Conservation (phyloP, 257 asterid genomes). For the Fraxinus cuspidata region DNA sequence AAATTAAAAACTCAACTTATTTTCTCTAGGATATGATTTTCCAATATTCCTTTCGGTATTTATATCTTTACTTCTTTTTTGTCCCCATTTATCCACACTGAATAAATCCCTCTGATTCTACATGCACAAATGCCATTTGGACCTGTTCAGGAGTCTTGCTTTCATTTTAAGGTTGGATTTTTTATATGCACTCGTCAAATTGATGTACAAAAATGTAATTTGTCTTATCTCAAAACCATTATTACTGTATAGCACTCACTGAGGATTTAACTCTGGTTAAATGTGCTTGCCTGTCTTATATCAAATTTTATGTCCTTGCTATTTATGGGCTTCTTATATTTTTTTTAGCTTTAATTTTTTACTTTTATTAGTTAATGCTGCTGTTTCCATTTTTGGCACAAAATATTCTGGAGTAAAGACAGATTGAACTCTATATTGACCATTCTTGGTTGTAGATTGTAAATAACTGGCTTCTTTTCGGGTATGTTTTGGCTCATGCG, state of each 20-base stretch:
- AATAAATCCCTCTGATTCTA: neutral
- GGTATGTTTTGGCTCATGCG: neutral
- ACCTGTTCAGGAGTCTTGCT: neutral
- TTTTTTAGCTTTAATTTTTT: neutral
- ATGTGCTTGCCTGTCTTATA: neutral
- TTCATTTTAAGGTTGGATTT: slow-evolving; percentile 13
- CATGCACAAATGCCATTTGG: neutral
- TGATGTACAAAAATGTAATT: slow-evolving; percentile 16
- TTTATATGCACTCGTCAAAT: slow-evolving; percentile 7
- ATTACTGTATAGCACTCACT: neutral
- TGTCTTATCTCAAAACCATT: neutral
- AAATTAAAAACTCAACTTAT: neutral
- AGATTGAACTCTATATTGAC: neutral
- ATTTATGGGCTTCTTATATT: neutral
- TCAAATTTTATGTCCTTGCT: neutral
- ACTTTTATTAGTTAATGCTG: slow-evolving; percentile 2
- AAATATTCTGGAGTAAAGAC: neutral
- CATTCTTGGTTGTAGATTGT: neutral
- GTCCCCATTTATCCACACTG: slow-evolving; percentile 1
- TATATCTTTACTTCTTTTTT: neutral
- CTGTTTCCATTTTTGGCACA: neutral
- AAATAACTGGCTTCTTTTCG: neutral
- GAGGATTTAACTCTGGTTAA: neutral
- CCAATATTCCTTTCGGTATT: neutral
- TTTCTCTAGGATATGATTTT: neutral